Evolutionary conservation across 1,284 basidiomycete species (phyloP), one percentile per base, ranked within the genome.

Genomic region (Microbotryum lychnidis-dioicae): DNA sequence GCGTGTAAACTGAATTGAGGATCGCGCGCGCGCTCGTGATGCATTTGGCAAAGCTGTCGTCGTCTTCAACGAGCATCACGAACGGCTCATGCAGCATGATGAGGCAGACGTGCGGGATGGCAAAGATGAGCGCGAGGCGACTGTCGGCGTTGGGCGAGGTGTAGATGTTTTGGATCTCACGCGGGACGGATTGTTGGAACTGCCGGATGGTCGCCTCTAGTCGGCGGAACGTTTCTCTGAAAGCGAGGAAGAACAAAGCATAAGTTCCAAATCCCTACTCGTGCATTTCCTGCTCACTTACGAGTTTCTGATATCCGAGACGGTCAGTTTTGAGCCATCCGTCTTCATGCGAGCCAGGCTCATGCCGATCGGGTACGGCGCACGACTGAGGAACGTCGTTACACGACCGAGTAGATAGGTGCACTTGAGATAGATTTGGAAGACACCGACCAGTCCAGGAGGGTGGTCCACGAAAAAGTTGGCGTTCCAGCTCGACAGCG

Each of bases 61-160:
- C 54, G 2, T 44, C 50, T 10, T 55, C 56, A 20, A 45, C 37
- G 7, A 56, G 29, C 16, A 59, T 55, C 45, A 64, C 61, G 55
- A 67, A 70, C 20, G 69, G 65, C 53, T 72, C 70, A 54, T 72
- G 70, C 29, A 72, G 58, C 10, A 70, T 54, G 50, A 72, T 67
- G 14, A 57, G 67, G 12, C 58, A 21, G 4, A 51, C 53, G 42
- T 68, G 66, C 14, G 65, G 57, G 8, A 71, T 54, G 16, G 64
- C 64, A 27, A 64, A 64, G 14, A 70, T 55, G 47, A 70, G 62
- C 53, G 44, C 57, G 18, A 64, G 51, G 16, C 65, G 50, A 16
- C 44, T 51, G 46, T 67, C 60, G 29, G 31, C 46, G 16, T 31
- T 59, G 20, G 52, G 20, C 29, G 14, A 25, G 1, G 51, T 54